These are phyloP conservation scores for Botrytis porri DNA, from an alignment of 2,329 filamentous ascomycete species.

Conservation along the genomic window DNA sequence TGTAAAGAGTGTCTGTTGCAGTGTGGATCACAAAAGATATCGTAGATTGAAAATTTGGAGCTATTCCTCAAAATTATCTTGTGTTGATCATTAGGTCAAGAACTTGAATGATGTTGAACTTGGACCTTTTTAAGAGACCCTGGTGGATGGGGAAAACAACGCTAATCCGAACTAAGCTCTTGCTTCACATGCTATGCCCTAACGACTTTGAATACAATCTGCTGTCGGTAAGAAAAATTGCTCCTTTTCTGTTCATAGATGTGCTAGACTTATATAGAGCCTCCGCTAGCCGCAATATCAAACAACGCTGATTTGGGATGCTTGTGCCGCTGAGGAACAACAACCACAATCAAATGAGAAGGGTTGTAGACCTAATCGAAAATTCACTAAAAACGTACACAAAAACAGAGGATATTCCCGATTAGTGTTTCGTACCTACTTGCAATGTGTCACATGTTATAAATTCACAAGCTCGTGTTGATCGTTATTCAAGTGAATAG, in stretches of 20 bases:
- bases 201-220: background rate
- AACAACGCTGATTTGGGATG: background rate
- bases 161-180: background rate
- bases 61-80: background rate
- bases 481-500: background rate
- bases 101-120: background rate
- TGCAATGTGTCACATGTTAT: background rate
- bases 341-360: background rate
- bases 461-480: background rate
- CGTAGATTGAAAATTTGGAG: background rate
- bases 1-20: background rate
- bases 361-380: background rate
- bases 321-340: background rate
- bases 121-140: background rate
- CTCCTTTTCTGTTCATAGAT: no score
- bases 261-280: background rate
- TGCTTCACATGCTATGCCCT: background rate
- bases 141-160: background rate
- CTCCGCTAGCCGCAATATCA: background rate
- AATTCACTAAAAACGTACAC: background rate
- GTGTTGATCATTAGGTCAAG: background rate
- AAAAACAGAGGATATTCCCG: background rate
- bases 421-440: background rate
- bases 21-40: background rate
- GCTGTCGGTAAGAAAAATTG: background rate